phyloP scores from a whole-genome alignment of 306 rosid genomes.

The Quercus wislizeni region DNA sequence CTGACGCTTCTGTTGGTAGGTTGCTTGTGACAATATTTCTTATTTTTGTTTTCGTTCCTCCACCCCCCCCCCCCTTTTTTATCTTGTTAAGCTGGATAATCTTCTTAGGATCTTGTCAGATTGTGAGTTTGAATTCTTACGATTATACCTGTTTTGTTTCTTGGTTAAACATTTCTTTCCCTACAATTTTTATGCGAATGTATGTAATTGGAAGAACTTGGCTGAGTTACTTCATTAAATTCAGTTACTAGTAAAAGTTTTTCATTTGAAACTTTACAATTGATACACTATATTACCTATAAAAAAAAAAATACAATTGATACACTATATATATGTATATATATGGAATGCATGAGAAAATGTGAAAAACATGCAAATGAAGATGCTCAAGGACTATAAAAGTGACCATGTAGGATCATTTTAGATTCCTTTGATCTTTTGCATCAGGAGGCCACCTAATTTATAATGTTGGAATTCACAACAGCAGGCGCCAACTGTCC shows the following conservation, averaged over 20 bases:
- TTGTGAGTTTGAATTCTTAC: background rate
- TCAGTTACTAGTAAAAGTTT: background rate
- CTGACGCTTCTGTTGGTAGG: slow-evolving; percentile 78
- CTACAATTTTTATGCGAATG: background rate
- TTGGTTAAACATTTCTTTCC: background rate
- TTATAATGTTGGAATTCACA: background rate
- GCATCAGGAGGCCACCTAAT: too few species aligned
- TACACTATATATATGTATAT: background rate
- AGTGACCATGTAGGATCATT: background rate
- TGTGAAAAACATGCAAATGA: background rate
- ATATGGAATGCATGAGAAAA: background rate
- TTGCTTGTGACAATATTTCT: slow-evolving; percentile 3
- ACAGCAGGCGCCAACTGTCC: background rate
- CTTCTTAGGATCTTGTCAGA: background rate
- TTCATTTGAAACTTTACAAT: background rate
- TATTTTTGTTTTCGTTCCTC: background rate
- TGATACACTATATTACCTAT: background rate
- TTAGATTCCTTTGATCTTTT: background rate
- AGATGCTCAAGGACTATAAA: background rate
- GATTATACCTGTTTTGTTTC: background rate
- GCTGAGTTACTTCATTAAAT: background rate
- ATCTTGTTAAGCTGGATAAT: slow-evolving; percentile 1
- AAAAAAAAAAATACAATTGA: background rate
- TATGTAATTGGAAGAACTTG: background rate
- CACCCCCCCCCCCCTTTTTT: background rate